Conservation (phyloP, 345 rosid species). For the Alliaria petiolata region DNA sequence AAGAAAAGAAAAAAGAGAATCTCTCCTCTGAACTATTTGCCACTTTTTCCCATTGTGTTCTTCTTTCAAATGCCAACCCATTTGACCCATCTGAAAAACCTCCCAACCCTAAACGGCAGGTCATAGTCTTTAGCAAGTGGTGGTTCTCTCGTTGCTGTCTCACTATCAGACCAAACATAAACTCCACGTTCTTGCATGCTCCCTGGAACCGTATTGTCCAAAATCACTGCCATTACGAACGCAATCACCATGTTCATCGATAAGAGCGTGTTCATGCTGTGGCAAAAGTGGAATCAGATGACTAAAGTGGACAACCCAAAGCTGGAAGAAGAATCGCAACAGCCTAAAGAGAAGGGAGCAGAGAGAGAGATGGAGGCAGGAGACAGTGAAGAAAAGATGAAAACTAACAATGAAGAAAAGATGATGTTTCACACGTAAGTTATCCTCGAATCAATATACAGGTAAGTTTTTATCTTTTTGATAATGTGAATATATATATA, state of each 20-base stretch:
- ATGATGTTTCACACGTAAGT: too few species aligned
- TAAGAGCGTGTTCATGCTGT: constrained; percentile 71
- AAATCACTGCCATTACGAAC: constrained; percentile 74
- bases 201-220: constrained; percentile 97
- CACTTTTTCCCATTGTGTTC: background rate
- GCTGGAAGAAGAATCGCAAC: too few species aligned
- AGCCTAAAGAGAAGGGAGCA: too few species aligned
- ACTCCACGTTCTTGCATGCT: constrained; percentile 89
- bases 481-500: too few species aligned
- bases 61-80: constrained; percentile 90
- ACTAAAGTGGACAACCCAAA: too few species aligned
- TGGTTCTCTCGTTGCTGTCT: constrained; percentile 84
- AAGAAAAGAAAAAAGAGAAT: background rate
- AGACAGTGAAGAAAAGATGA: too few species aligned
- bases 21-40: constrained; percentile 40
- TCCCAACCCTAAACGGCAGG: constrained; percentile 79
- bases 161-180: constrained; percentile 85
- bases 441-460: too few species aligned
- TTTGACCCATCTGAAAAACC: constrained; percentile 90
- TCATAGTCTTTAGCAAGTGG: constrained; percentile 80
- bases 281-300: too few species aligned
- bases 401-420: too few species aligned
- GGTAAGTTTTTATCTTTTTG: too few species aligned
- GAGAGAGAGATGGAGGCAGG: too few species aligned
- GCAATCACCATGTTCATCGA: constrained; percentile 87